Percentiles rank a stretch among this genome's conserved stretches.
Evolutionary conservation across 2,329 filamentous ascomycete genomes (phyloP).

Genomic region (Arthrocladium fulminans): DNA sequence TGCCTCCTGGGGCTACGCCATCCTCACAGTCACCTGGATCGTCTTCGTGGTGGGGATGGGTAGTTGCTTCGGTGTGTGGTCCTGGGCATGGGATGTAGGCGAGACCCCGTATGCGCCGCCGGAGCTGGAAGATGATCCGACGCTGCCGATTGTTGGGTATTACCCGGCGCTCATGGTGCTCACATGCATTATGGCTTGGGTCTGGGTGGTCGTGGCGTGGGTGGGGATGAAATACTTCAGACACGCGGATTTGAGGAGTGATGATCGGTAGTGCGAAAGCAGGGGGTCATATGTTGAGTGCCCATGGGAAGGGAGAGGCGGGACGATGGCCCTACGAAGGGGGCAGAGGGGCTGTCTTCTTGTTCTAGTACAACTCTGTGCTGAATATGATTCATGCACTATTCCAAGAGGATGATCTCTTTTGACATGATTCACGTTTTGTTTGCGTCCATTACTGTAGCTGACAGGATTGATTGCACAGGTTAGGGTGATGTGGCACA

Average conservation of each 20-base stretch:
- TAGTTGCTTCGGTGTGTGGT: constrained; percentile 84
- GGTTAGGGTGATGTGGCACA: no score
- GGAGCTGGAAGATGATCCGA: constrained; percentile 89
- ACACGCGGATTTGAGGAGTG: constrained; percentile 79
- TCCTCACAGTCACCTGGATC: constrained; percentile 82
- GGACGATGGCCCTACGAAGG: no score
- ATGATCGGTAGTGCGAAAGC: constrained; percentile 31
- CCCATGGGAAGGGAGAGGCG: no score
- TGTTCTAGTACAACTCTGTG: no score
- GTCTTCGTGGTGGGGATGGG: constrained; percentile 97
- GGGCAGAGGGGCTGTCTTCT: no score
- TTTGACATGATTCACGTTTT: no score
- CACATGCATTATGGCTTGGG: constrained; percentile 94
- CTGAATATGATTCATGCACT: no score
- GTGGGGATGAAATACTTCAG: constrained; percentile 99
- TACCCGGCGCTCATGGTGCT: constrained; percentile 91
- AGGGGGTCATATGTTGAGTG: no score
- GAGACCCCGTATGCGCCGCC: constrained; percentile 92
- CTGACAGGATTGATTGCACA: no score
- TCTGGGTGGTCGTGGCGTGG: constrained; percentile 97
- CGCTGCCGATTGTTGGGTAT: constrained; percentile 90
- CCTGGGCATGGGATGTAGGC: constrained; percentile 96
- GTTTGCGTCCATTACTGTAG: no score
- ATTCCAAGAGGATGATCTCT: no score
- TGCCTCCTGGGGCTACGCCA: constrained; percentile 96